Conservation (phyloP, 2,329 filamentous ascomycete species). For the Cladosporium sphaerospermum region DNA sequence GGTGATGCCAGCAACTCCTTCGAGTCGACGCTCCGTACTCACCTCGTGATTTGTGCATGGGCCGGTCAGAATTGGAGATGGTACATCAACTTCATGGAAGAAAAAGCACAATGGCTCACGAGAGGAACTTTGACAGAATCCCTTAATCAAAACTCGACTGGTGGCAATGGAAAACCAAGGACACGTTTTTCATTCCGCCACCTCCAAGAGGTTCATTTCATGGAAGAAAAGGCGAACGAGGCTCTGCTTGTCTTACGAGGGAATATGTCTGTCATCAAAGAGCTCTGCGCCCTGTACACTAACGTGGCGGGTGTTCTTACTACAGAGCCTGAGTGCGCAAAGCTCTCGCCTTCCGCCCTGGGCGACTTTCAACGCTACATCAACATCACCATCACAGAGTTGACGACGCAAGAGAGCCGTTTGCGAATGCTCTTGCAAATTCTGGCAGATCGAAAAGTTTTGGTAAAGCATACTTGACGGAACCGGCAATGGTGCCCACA, state of each 20-base stretch:
- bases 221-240: constrained; percentile 36
- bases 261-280: constrained; percentile 29
- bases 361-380: background rate
- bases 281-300: background rate
- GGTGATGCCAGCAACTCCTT: background rate
- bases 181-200: constrained; percentile 24
- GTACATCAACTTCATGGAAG: constrained; percentile 36
- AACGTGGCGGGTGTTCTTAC: background rate
- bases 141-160: background rate
- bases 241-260: constrained; percentile 26
- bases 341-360: background rate
- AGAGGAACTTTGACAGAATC: constrained; percentile 11
- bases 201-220: constrained; percentile 29
- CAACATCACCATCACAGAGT: background rate
- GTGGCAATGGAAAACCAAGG: too few relatives aligned
- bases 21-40: constrained; percentile 17
- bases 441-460: constrained; percentile 6
- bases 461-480: constrained; percentile 3
- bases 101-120: constrained; percentile 23
- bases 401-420: constrained; percentile 10
- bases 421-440: constrained; percentile 7
- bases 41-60: constrained; percentile 34
- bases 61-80: constrained; percentile 38
- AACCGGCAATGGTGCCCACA: background rate
- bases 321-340: background rate